Conservation (phyloP, 805 yeast species). For the Saturnispora gosingensis region DNA sequence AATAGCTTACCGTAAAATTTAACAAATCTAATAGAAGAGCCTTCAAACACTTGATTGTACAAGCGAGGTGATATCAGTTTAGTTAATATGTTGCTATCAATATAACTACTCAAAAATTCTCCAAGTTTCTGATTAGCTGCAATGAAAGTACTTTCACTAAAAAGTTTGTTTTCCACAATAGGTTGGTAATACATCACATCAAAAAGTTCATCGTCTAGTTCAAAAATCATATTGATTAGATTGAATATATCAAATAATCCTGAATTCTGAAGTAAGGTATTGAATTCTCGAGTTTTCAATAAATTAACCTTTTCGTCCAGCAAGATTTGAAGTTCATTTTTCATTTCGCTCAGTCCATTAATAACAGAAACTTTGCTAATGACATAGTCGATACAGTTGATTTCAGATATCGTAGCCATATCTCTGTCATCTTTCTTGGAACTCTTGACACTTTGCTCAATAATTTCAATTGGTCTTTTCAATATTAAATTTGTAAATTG, state of each 20-base stretch:
- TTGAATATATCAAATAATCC: conserved; percentile 52
- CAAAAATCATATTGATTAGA: conserved; percentile 63
- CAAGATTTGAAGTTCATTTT: conserved; percentile 27
- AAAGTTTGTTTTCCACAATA: conserved; percentile 50
- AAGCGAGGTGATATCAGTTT: conserved; percentile 56
- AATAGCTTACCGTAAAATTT: conserved; percentile 36
- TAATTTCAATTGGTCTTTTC: conserved; percentile 36
- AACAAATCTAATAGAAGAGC: conserved; percentile 42
- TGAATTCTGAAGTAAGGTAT: conserved; percentile 40
- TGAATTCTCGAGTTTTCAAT: conserved; percentile 38
- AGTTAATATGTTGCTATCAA: conserved; percentile 47
- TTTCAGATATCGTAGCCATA: conserved; percentile 34
- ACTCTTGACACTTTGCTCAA: conserved; percentile 16
- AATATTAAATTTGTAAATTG: conserved; percentile 35
- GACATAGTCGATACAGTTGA: conserved; percentile 55
- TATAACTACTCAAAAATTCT: conserved; percentile 47
- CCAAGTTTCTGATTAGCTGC: conserved; percentile 38
- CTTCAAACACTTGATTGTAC: conserved; percentile 44
- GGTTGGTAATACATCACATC: conserved; percentile 60
- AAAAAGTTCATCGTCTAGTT: conserved; percentile 47
- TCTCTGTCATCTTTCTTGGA: conserved; percentile 20
- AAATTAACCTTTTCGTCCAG: conserved; percentile 30
- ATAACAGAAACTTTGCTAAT: conserved; percentile 34
- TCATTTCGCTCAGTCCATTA: conserved; percentile 17
- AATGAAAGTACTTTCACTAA: conserved; percentile 35